Evolutionary conservation across 306 rosid species (phyloP).

Genomic region (Acacia melanoxylon): DNA sequence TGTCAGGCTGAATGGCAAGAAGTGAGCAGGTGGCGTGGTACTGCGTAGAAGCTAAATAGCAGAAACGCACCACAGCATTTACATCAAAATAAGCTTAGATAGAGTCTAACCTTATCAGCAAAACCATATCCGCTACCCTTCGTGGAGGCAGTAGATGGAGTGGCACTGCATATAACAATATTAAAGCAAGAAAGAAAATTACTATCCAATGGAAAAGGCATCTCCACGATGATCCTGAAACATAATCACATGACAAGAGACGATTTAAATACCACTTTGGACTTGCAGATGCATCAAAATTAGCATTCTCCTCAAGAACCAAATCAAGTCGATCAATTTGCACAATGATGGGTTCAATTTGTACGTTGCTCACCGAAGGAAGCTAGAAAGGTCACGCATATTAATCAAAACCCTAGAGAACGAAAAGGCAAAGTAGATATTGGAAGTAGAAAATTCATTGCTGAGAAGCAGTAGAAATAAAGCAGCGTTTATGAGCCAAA

Average conservation of each 20-base stretch:
- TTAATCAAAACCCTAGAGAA: conserved; percentile 17
- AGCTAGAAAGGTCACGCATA: conserved; percentile 51
- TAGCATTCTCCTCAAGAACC: conserved; percentile 81
- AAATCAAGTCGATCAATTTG: conserved; percentile 84
- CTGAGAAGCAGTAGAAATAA: background rate
- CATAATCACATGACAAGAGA: conserved; percentile 18
- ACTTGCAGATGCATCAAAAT: conserved; percentile 46
- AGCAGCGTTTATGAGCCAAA: background rate
- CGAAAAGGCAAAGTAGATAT: background rate
- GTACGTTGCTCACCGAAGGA: conserved; percentile 84
- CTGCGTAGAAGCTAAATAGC: background rate
- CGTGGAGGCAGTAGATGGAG: conserved; percentile 44
- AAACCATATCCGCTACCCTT: conserved; percentile 91
- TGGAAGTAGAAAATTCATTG: background rate
- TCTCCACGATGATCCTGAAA: conserved; percentile 21
- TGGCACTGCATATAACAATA: conserved; percentile 65
- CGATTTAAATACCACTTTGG: conserved; percentile 51
- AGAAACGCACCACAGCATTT: background rate
- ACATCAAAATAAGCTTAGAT: conserved; percentile 16
- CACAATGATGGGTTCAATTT: conserved; percentile 80
- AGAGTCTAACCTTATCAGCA: conserved; percentile 81
- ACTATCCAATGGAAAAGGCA: conserved; percentile 17
- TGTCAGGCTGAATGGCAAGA: background rate
- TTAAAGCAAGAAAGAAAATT: conserved; percentile 31
- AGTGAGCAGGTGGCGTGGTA: background rate